Evolutionary conservation across 2,329 filamentous ascomycete species (phyloP).

Genomic region (Aureobasidium leucospermi): DNA sequence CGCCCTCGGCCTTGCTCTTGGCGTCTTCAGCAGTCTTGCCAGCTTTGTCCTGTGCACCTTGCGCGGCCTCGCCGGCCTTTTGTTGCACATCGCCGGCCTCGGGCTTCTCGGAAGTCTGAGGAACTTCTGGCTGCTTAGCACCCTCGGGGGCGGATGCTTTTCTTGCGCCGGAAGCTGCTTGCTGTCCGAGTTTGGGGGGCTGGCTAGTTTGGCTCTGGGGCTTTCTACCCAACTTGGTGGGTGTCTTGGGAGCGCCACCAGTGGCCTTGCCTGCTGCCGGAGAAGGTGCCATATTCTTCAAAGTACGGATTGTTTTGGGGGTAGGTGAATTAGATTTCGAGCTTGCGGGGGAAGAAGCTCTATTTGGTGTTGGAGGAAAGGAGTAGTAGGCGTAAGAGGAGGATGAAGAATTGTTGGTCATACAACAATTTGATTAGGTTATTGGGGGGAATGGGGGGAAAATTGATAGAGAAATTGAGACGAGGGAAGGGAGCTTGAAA

Average conservation of each 20-base stretch:
- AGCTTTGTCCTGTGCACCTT: slow-evolving; percentile 21
- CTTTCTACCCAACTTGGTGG: slow-evolving; percentile 44
- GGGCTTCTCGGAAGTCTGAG: slow-evolving; percentile 26
- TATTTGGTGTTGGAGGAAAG: slow-evolving; percentile 43
- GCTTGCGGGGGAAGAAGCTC: slow-evolving; percentile 28
- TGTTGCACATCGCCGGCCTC: slow-evolving; percentile 27
- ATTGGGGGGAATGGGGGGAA: slow-evolving; percentile 11
- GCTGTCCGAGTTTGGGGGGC: slow-evolving; percentile 35
- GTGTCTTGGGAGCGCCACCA: slow-evolving; percentile 42
- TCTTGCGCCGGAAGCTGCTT: slow-evolving; percentile 24
- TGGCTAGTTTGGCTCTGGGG: slow-evolving; percentile 30
- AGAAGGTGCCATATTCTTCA: slow-evolving; percentile 40
- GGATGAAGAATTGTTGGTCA: slow-evolving; percentile 41
- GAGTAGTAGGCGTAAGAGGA: slow-evolving; percentile 42
- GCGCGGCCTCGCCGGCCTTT: slow-evolving; percentile 24
- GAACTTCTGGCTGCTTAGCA: slow-evolving; percentile 19
- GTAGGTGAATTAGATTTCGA: slow-evolving; percentile 28
- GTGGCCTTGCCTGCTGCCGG: slow-evolving; percentile 43
- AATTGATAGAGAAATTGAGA: slow-evolving; percentile 7
- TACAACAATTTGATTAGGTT: slow-evolving; percentile 27
- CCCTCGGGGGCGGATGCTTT: slow-evolving; percentile 20
- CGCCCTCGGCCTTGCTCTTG: slow-evolving; percentile 32
- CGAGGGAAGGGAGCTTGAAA: slow-evolving; percentile 11
- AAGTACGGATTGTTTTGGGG: slow-evolving; percentile 21
- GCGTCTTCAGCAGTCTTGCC: slow-evolving; percentile 27